Conservation (phyloP, 2,329 filamentous ascomycete genomes). For the Hirsutella minnesotensis region DNA sequence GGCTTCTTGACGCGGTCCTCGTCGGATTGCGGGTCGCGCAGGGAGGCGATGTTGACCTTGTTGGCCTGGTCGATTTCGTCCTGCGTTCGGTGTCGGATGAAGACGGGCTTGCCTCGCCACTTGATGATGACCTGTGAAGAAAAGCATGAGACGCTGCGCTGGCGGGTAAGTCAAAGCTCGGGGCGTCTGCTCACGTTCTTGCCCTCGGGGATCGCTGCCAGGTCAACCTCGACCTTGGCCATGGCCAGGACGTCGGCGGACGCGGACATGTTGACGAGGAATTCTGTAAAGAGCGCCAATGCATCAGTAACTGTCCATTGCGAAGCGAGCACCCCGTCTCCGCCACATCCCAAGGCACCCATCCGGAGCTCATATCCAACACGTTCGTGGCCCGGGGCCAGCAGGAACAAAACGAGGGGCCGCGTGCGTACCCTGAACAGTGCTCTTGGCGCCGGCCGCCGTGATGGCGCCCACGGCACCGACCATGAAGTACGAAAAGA, state of each 20-base stretch:
- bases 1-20: constrained; percentile 93
- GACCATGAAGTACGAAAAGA: constrained; percentile 98
- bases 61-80: constrained; percentile 93
- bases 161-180: constrained; percentile 1
- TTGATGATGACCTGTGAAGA: constrained; percentile 87
- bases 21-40: constrained; percentile 88
- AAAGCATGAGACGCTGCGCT: neutral
- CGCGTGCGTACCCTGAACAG: constrained; percentile 74
- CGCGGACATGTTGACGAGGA: constrained; percentile 99
- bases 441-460: constrained; percentile 92
- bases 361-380: too few relatives aligned
- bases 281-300: constrained; percentile 51
- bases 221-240: constrained; percentile 98
- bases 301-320: neutral
- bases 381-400: neutral
- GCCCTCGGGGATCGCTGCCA: constrained; percentile 87
- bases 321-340: constrained; percentile 10
- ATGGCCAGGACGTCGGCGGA: constrained; percentile 97
- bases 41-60: constrained; percentile 65
- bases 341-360: too few relatives aligned
- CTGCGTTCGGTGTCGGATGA: constrained; percentile 94
- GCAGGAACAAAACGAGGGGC: neutral
- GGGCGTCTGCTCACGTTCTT: constrained; percentile 69
- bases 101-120: constrained; percentile 99
- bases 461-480: constrained; percentile 86